A percentile compares a stretch with the other conserved stretches of the same genome.
Conservation (phyloP, 441 rosid genomes). For the Syzygium malaccense region DNA sequence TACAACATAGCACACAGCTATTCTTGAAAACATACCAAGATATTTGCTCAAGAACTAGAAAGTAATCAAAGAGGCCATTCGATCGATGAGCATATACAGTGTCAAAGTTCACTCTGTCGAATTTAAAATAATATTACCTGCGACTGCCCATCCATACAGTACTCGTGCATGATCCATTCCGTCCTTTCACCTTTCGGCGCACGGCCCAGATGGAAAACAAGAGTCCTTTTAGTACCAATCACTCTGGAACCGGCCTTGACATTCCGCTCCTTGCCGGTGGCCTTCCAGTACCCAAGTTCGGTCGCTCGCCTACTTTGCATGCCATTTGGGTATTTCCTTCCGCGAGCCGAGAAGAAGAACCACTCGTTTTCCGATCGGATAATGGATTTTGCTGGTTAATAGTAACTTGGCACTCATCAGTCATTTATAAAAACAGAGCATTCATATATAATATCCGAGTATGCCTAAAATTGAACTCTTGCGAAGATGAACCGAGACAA, state of each 20-base stretch:
- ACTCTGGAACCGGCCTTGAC: constrained; percentile 49
- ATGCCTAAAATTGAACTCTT: background rate
- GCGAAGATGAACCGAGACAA: background rate
- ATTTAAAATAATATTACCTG: constrained; percentile 26
- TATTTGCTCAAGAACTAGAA: background rate
- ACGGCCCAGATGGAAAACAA: constrained; percentile 77
- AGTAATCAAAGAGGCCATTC: background rate
- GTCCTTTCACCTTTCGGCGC: constrained; percentile 95
- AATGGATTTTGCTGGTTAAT: constrained; percentile 39
- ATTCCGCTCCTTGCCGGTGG: constrained; percentile 83
- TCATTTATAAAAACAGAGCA: background rate
- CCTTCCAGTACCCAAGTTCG: constrained; percentile 81
- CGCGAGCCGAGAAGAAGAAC: constrained; percentile 84
- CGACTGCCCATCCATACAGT: constrained; percentile 45
- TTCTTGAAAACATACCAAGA: background rate
- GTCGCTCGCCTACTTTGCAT: constrained; percentile 79
- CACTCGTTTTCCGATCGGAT: constrained; percentile 68
- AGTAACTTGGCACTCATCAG: constrained; percentile 8
- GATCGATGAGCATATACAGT: background rate
- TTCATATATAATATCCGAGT: background rate
- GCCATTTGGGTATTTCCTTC: constrained; percentile 82
- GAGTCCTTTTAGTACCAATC: constrained; percentile 83
- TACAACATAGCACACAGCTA: background rate
- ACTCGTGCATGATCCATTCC: constrained; percentile 87
- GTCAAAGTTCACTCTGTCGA: background rate